Evolutionary conservation across 192 early-diverging fungal species (phyloP), one percentile per base, ranked within the genome.

Genomic region (Thamnidium elegans): DNA sequence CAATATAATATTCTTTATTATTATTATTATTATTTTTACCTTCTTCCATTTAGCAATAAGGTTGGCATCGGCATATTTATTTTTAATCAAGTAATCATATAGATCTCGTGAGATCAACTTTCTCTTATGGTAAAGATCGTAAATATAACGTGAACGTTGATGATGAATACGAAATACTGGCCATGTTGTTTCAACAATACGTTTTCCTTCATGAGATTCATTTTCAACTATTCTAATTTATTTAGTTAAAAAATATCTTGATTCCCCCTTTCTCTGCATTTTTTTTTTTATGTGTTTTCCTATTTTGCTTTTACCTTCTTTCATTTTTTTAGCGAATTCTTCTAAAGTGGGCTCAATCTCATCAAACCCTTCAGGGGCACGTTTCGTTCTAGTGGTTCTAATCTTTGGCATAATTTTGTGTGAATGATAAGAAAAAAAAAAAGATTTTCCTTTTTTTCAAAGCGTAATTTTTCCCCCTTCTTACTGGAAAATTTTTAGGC

Each of bases 41-140:
- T 97, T 98, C 63, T 89, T 89, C 97, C 97, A 99, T 66, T 99
- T 99, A 13, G 95, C 97, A 78, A 99, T 99, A 20, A 99, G 76
- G 65, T 83, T 89, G 14, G 71, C 89, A 72, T 99, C 97, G 5
- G 92, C 97, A 58, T 96, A 94, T 34, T 87, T 86, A 63, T 93
- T 82, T 70, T 96, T 96, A 55, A 99, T 60, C 72, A 92, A 90
- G 70, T 91, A 99, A 62, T 96, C 89, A 72, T 96, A 98, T 45
- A 99, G 77, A 65, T 92, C 90, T 66, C 87, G 86, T 36, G 91
- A 90, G 48, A 99, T 99, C 17, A 92, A 90, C 58, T 94, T 86
- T 61, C 95, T 91, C 76, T 94, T 96, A 81, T 96, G 94, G 70
- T 89, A 98, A 55, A 98, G 78, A 70, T 99, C 97, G 66, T 91